These are phyloP conservation scores for Pseudopyricularia javanii DNA, from an alignment of 2,329 filamentous ascomycete species.

Conservation along the genomic window DNA sequence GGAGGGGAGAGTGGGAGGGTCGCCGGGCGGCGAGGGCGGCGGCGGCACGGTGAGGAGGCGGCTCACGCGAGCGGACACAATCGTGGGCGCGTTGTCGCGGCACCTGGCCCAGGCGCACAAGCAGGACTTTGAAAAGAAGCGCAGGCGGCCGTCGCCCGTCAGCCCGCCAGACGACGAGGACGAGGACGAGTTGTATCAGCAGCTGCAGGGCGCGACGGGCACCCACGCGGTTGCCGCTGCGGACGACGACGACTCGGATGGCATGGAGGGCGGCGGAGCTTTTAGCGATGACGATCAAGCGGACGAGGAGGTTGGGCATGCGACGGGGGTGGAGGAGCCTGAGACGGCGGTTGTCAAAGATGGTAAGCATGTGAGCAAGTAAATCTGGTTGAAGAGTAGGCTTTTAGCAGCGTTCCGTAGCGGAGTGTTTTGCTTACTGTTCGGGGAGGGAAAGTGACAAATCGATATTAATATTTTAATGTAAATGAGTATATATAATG, in stretches of 20 bases:
- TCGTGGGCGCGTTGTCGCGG: conserved; percentile 18
- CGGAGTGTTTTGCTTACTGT: too few relatives aligned
- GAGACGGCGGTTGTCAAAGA: not conserved
- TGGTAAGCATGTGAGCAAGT: not conserved
- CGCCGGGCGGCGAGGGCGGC: conserved; percentile 1
- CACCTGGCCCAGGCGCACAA: conserved; percentile 77
- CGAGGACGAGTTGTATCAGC: conserved; percentile 5
- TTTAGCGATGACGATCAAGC: not conserved
- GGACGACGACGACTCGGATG: not conserved
- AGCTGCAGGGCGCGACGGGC: not conserved
- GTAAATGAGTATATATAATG: too few relatives aligned
- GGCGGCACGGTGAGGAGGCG: conserved; percentile 14
- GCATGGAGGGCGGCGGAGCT: not conserved
- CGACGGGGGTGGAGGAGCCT: not conserved
- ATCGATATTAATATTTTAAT: too few relatives aligned
- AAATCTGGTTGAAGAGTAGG: not conserved
- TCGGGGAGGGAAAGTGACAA: too few relatives aligned
- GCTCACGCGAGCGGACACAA: conserved; percentile 15
- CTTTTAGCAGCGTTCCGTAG: too few relatives aligned
- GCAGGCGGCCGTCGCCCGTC: conserved; percentile 25
- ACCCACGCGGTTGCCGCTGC: not conserved
- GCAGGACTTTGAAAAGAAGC: conserved; percentile 82
- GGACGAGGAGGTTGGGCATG: not conserved
- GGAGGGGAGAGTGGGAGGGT: conserved; percentile 8
- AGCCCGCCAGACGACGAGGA: conserved; percentile 5